Percentiles rank a stretch among this genome's conserved stretches.
These are phyloP conservation scores for Colletotrichum sp. DNA, from an alignment of 2,329 filamentous ascomycete species.

Conservation along the genomic window DNA sequence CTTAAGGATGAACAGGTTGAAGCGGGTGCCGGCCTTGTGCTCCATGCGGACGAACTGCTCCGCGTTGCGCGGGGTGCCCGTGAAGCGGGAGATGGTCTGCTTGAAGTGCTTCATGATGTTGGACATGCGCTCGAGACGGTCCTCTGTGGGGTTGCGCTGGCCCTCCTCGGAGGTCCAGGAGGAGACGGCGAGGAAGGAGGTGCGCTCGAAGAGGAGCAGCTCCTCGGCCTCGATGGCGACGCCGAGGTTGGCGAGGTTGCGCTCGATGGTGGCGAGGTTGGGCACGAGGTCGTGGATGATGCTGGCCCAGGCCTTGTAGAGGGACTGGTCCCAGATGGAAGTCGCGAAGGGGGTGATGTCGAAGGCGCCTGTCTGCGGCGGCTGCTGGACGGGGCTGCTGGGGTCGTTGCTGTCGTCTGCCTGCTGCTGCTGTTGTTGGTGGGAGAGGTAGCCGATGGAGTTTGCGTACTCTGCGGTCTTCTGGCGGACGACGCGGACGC, in stretches of 20 bases:
- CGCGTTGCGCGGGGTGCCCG: slow-evolving; percentile 78
- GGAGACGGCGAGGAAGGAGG: slow-evolving; percentile 95
- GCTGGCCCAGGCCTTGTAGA: slow-evolving; percentile 98
- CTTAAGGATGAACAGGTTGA: slow-evolving; percentile 93
- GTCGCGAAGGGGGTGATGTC: slow-evolving; percentile 89
- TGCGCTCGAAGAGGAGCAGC: slow-evolving; percentile 92
- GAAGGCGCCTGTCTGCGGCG: slow-evolving; percentile 43
- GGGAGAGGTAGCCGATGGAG: slow-evolving; percentile 35
- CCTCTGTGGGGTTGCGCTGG: slow-evolving; percentile 82
- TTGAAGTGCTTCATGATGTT: slow-evolving; percentile 99
- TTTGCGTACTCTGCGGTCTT: slow-evolving; percentile 67
- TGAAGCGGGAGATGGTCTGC: slow-evolving; percentile 78
- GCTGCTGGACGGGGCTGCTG: slow-evolving; percentile 24
- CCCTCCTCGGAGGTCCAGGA: slow-evolving; percentile 82
- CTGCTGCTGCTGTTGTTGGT: background rate
- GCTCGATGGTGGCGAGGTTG: slow-evolving; percentile 87
- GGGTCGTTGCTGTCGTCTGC: slow-evolving; percentile 3
- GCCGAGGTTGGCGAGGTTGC: slow-evolving; percentile 81
- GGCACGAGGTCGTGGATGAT: slow-evolving; percentile 99
- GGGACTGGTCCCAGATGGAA: slow-evolving; percentile 97
- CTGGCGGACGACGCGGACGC: slow-evolving; percentile 76
- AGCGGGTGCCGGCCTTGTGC: slow-evolving; percentile 76
- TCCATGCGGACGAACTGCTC: slow-evolving; percentile 84
- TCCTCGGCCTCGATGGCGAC: slow-evolving; percentile 91
- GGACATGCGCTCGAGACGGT: slow-evolving; percentile 91